Evolutionary conservation across 164 flowering plant species (phyloP), one percentile per base, ranked within the genome.

Genomic region (Piper betle): DNA sequence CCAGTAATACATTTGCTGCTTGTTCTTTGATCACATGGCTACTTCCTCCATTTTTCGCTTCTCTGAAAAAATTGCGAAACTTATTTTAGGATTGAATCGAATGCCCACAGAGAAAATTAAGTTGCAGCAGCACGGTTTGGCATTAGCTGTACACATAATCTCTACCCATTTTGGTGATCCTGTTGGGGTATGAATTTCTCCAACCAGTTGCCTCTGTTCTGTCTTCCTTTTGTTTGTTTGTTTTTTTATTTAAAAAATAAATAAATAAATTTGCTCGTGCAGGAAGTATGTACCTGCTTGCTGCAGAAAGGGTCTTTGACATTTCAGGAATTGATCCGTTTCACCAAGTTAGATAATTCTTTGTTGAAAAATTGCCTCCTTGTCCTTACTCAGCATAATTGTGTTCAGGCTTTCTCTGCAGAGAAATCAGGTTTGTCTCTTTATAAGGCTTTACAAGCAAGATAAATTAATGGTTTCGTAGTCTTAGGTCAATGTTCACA

Each of bases 241-340:
- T 38, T 37, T 41, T 42, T 52, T 53, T 0, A 46, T 25, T 25
- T 25, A 25, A 25, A 25, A 25, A 18, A 59, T 15, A n/a, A 40
- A 15, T 59, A 4, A 17, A 4, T 11, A n/a, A 40, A 37, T 13
- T 5, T 4, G 10, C 16, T n/a, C 57, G 11, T 66, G 54, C 82
- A 90, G 99, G 84, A 84, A 79, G 99, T 94, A 11, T 86, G 93
- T 62, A 85, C 80, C 17, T 87, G 86, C 70, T 87, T 94, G 15
- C 81, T 94, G 19, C 74, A 75, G 4, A 81, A 69, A 67, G 99
- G 97, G 66, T 71, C 85, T 6, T 73, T 85, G 42, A 68, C 86
- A 0, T 67, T 79, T 5, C 60, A 58, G 16, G 69, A 68, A 3
- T 61, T 91, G 18, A 55, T 57, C 37, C 76, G 78, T 4, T 76